Conservation (phyloP, 2,329 filamentous ascomycete species). For the Paraphoma chrysanthemicola region DNA sequence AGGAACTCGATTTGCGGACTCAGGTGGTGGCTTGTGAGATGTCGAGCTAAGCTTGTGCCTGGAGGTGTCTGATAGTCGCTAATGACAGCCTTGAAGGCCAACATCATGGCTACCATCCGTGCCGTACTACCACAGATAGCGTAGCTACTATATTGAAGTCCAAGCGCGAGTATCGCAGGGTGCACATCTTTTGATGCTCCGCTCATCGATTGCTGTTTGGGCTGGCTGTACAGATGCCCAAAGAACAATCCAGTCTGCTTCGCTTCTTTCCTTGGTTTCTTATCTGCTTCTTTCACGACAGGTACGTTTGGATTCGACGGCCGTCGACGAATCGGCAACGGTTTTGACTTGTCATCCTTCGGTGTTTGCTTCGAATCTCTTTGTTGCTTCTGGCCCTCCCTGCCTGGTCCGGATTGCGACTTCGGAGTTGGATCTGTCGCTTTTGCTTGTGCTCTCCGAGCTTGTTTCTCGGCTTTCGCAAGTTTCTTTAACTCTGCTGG, state of each 20-base stretch:
- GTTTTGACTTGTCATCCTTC: conserved; percentile 42
- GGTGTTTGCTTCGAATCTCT: conserved; percentile 43
- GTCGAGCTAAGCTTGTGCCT: conserved; percentile 83
- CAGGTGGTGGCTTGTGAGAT: conserved; percentile 89
- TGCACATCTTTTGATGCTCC: conserved; percentile 77
- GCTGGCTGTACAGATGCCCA: conserved; percentile 81
- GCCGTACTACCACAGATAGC: conserved; percentile 88
- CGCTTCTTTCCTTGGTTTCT: conserved; percentile 43
- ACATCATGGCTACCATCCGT: conserved; percentile 82
- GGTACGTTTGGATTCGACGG: conserved; percentile 38
- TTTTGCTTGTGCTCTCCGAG: conserved; percentile 77
- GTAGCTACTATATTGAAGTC: conserved; percentile 90
- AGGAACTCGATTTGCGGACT: conserved; percentile 96
- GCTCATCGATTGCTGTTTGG: conserved; percentile 67
- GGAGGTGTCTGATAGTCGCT: conserved; percentile 89
- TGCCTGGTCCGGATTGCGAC: conserved; percentile 43
- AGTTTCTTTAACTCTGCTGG: conserved; percentile 85
- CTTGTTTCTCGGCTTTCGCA: conserved; percentile 90
- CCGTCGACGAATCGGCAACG: conserved; percentile 41
- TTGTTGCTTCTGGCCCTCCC: conserved; percentile 43
- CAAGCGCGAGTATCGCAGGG: conserved; percentile 81
- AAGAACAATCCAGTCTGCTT: conserved; percentile 68
- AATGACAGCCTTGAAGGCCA: conserved; percentile 92
- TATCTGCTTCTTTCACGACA: conserved; percentile 37
- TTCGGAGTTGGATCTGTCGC: conserved; percentile 40